These are phyloP conservation scores for Suhomyces xylopsoci DNA, from an alignment of 805 yeast species.

Conservation along the genomic window DNA sequence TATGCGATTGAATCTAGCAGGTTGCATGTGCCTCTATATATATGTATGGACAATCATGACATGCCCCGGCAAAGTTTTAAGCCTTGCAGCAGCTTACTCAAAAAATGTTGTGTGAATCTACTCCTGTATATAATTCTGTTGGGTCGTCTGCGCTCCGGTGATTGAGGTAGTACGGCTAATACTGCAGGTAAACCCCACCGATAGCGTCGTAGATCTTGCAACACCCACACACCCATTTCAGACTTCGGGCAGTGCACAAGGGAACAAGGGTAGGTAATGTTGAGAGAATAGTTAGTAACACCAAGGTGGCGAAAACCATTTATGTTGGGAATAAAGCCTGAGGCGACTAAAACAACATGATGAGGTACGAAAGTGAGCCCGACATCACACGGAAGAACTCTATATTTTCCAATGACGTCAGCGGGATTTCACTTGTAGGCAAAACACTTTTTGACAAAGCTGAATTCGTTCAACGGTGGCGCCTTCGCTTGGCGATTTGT, in stretches of 20 bases:
- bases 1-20: not conserved
- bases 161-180: not conserved
- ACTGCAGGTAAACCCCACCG: constrained; percentile 1
- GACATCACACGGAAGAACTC: no score
- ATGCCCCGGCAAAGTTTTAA: not conserved
- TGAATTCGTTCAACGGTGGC: no score
- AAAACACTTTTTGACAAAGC: no score
- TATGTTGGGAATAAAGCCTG: not conserved
- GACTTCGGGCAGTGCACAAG: not conserved
- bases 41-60: not conserved
- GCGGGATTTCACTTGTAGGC: no score
- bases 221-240: not conserved
- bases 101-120: not conserved
- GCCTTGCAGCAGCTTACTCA: not conserved
- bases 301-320: not conserved
- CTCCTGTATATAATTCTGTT: constrained; percentile 4
- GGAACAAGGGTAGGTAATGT: not conserved
- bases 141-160: not conserved
- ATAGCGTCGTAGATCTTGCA: not conserved
- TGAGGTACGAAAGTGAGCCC: no score
- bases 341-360: not conserved
- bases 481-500: no score
- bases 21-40: not conserved
- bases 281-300: no score
- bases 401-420: no score